Evolutionary conservation across 805 yeast genomes (phyloP).

Genomic region (Yamadazyma laniorum): DNA sequence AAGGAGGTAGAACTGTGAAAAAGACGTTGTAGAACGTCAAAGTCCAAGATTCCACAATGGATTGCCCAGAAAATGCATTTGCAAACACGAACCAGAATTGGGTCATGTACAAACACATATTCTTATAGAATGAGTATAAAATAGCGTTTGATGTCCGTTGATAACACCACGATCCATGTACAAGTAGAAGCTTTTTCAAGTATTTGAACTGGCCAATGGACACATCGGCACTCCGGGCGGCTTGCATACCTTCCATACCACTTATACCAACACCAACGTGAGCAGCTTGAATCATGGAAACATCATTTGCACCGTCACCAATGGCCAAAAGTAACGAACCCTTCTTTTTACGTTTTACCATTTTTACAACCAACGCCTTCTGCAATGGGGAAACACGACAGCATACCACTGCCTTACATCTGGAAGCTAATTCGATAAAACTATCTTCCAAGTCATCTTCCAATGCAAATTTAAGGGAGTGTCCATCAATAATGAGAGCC

Average conservation of each 20-base stretch:
- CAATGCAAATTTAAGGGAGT: constrained; percentile 81
- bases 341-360: constrained; percentile 77
- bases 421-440: constrained; percentile 73
- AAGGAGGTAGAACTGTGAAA: constrained; percentile 93
- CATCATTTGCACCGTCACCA: constrained; percentile 99
- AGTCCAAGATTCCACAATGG: constrained; percentile 97
- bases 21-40: constrained; percentile 92
- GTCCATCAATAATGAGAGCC: constrained; percentile 93
- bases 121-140: constrained; percentile 91
- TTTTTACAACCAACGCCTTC: constrained; percentile 91
- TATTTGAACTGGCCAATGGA: constrained; percentile 95
- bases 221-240: constrained; percentile 96
- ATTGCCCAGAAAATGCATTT: constrained; percentile 92
- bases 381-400: constrained; percentile 98
- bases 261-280: constrained; percentile 99
- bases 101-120: constrained; percentile 93
- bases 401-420: constrained; percentile 95
- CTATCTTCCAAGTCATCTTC: constrained; percentile 77
- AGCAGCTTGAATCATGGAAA: constrained; percentile 98
- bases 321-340: constrained; percentile 81
- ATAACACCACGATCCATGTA: constrained; percentile 98
- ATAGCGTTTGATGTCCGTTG: constrained; percentile 92
- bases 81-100: constrained; percentile 97
- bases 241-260: constrained; percentile 99
- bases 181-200: constrained; percentile 76